Percentiles rank a stretch among this genome's conserved stretches.
Evolutionary conservation across 208 protist genomes (phyloP).

Genomic region (Trypanosoma platydactyli): DNA sequence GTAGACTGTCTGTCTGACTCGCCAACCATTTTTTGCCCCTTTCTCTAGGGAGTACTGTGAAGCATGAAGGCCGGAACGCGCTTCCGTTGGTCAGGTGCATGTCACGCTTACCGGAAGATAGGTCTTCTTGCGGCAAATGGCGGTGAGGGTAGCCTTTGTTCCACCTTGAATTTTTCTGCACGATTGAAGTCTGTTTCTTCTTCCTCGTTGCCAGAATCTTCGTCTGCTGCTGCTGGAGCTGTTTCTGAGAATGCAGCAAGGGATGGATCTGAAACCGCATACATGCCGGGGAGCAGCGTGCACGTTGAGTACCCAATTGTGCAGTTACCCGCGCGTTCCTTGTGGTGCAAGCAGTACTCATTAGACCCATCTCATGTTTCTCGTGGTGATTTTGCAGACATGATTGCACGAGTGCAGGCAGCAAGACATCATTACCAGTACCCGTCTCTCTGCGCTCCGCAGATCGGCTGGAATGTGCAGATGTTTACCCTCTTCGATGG

Average conservation of each 20-base stretch:
- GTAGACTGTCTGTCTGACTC: no score
- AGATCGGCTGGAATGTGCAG: conserved; percentile 91
- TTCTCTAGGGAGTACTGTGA: not conserved
- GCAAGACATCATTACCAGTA: conserved; percentile 87
- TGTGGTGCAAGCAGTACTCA: conserved; percentile 70
- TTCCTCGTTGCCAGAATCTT: no score
- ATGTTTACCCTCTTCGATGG: conserved; percentile 86
- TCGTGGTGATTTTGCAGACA: conserved; percentile 56
- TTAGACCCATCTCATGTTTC: conserved; percentile 39
- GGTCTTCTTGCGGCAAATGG: not conserved
- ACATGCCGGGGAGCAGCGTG: conserved; percentile 30
- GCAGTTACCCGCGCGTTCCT: conserved; percentile 80
- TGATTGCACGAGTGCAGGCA: conserved; percentile 60
- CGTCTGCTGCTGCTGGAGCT: not conserved
- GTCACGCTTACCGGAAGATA: not conserved
- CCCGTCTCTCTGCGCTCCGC: conserved; percentile 79
- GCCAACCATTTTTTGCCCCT: not conserved
- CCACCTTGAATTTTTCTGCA: not conserved
- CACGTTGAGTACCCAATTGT: conserved; percentile 70
- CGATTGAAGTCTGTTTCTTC: not conserved
- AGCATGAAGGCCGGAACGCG: not conserved
- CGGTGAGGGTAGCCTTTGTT: not conserved
- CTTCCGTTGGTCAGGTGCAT: not conserved
- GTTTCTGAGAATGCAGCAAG: not conserved
- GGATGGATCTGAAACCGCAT: conserved; percentile 5